Conservation (phyloP, 176 grass and related monocot genomes). For the Tillandsia fasciculata region DNA sequence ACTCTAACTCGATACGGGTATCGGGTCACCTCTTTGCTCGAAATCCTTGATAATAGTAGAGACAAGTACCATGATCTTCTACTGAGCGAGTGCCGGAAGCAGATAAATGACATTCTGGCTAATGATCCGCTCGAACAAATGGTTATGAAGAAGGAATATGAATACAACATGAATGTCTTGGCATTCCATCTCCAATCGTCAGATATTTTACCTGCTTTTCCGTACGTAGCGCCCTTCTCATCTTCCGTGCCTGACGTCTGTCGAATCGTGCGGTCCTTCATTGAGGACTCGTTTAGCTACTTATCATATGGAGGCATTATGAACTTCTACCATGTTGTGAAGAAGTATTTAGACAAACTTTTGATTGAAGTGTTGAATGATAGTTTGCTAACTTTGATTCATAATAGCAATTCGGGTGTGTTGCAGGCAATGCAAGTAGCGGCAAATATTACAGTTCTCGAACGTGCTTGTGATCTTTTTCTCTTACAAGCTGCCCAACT, state of each 20-base stretch:
- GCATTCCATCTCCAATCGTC: conserved; percentile 51
- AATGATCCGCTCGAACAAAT: conserved; percentile 47
- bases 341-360: conserved; percentile 71
- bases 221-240: conserved; percentile 63
- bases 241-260: conserved; percentile 68
- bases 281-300: conserved; percentile 70
- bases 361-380: conserved; percentile 82
- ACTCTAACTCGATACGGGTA: conserved; percentile 54
- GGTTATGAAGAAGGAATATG: conserved; percentile 60
- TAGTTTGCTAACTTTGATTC: conserved; percentile 57
- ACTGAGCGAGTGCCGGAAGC: conserved; percentile 50
- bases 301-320: conserved; percentile 48
- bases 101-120: conserved; percentile 40
- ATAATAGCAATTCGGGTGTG: conserved; percentile 40
- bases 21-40: conserved; percentile 32
- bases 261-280: conserved; percentile 58
- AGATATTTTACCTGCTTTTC: conserved; percentile 46
- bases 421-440: conserved; percentile 69
- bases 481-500: conserved; percentile 58
- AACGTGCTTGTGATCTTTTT: conserved; percentile 76
- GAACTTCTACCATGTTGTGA: conserved; percentile 57
- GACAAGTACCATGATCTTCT: conserved; percentile 59
- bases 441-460: conserved; percentile 62
- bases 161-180: conserved; percentile 54
- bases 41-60: conserved; percentile 53